These are phyloP conservation scores for Tillandsia fasciculata DNA, from an alignment of 176 grass and related monocot species.

Conservation along the genomic window DNA sequence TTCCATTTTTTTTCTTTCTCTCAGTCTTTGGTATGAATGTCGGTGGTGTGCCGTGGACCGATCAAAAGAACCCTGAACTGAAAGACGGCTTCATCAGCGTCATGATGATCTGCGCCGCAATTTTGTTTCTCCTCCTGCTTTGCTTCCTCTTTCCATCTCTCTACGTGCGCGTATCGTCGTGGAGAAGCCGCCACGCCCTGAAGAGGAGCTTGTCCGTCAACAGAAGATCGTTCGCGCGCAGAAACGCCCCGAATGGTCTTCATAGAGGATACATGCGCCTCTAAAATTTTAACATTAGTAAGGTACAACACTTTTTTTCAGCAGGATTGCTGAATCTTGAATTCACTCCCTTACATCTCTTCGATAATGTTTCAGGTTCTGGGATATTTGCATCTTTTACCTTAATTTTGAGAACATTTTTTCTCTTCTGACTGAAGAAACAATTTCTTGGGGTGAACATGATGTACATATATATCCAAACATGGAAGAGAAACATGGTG, in stretches of 20 bases:
- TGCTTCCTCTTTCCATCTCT: conserved; percentile 81
- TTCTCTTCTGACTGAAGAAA: too few relatives aligned
- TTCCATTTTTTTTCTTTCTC: not conserved
- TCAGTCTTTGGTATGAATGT: conserved; percentile 97
- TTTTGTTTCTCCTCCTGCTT: conserved; percentile 55
- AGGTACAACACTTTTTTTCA: not conserved
- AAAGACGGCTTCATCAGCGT: conserved; percentile 78
- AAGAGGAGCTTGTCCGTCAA: conserved; percentile 55
- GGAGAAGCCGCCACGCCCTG: conserved; percentile 42
- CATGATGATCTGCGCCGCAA: conserved; percentile 52
- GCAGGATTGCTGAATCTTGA: too few relatives aligned
- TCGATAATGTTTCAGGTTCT: too few relatives aligned
- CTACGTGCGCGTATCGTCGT: conserved; percentile 46
- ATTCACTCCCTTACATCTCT: too few relatives aligned
- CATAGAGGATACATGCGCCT: conserved; percentile 52
- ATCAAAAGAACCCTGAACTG: conserved; percentile 55
- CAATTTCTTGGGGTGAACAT: too few relatives aligned
- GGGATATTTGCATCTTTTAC: too few relatives aligned
- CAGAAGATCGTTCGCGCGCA: conserved; percentile 26
- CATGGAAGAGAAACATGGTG: too few relatives aligned
- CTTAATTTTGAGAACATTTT: too few relatives aligned
- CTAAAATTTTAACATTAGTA: conserved; percentile 14
- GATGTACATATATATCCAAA: too few relatives aligned
- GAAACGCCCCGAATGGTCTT: conserved; percentile 35
- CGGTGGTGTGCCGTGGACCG: conserved; percentile 81